phyloP scores from a whole-genome alignment of 257 asterid species.

The Knoxia roxburghii region DNA sequence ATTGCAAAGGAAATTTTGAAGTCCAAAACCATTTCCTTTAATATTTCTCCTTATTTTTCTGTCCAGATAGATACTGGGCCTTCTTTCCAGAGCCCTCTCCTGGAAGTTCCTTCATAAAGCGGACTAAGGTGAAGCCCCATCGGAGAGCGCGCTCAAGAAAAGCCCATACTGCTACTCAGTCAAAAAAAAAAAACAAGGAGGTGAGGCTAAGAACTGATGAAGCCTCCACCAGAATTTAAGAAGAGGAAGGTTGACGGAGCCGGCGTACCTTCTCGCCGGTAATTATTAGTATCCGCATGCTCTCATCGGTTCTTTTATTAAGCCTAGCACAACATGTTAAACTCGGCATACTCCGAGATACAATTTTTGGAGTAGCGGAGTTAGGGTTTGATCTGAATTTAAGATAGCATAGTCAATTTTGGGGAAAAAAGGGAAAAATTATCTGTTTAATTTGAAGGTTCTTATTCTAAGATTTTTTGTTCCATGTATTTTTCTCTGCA shows the following conservation, averaged over 20 bases:
- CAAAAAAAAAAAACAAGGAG: too few relatives aligned
- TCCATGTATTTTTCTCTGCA: not conserved
- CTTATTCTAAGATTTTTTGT: too few relatives aligned
- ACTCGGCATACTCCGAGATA: not conserved
- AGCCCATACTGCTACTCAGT: too few relatives aligned
- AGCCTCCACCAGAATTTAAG: constrained; percentile 27
- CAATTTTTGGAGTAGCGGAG: not conserved
- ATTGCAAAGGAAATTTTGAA: too few relatives aligned
- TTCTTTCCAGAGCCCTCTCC: too few relatives aligned
- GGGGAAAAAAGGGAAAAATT: too few relatives aligned
- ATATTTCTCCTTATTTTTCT: too few relatives aligned
- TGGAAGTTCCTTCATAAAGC: too few relatives aligned
- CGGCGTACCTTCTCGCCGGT: constrained; percentile 28
- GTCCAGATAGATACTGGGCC: too few relatives aligned
- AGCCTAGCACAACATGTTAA: not conserved
- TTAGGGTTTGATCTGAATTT: not conserved
- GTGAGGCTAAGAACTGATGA: constrained; percentile 7
- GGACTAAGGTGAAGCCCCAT: too few relatives aligned
- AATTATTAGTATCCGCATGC: constrained; percentile 9
- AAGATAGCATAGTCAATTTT: not conserved
- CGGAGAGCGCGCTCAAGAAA: too few relatives aligned
- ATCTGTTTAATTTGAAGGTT: not conserved
- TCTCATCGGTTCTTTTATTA: not conserved
- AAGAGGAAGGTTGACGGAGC: constrained; percentile 36
- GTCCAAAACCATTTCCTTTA: too few relatives aligned